Conservation (phyloP, 2,329 filamentous ascomycete genomes). For the Neofusicoccum laricinum region DNA sequence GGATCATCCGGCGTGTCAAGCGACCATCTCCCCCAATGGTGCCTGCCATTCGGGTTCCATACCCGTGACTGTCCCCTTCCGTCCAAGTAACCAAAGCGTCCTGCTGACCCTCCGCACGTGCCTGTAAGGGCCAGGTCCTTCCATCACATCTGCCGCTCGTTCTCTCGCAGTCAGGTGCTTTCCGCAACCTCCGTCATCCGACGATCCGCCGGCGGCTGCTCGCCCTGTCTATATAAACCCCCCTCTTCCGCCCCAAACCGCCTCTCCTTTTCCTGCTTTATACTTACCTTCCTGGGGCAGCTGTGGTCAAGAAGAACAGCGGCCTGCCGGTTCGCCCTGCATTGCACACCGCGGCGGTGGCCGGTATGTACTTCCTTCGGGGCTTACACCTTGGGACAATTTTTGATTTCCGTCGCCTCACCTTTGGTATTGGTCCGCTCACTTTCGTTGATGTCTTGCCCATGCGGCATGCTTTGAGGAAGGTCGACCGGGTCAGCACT, state of each 20-base stretch:
- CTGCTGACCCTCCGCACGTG: no score
- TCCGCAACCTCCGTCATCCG: no score
- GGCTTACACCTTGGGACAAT: constrained; percentile 2
- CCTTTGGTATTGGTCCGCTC: background rate
- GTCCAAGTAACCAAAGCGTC: no score
- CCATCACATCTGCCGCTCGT: no score
- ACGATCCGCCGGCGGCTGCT: no score
- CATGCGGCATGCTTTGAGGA: background rate
- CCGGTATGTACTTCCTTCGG: background rate
- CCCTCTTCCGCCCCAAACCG: background rate
- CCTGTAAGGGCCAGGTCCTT: no score
- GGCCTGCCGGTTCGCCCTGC: background rate
- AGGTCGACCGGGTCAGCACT: background rate
- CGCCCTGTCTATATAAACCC: background rate
- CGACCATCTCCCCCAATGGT: no score
- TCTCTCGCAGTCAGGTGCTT: no score
- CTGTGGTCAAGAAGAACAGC: background rate
- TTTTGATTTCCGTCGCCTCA: background rate
- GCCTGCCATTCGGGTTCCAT: no score
- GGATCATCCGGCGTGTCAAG: no score
- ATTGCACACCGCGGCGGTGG: background rate
- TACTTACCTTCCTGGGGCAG: background rate
- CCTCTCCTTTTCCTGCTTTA: background rate
- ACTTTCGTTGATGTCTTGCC: background rate
- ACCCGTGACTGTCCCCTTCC: no score